Percentiles rank a stretch among this genome's conserved stretches.
phyloP scores from a whole-genome alignment of 208 protist species.

The Leishmania braziliensis region DNA sequence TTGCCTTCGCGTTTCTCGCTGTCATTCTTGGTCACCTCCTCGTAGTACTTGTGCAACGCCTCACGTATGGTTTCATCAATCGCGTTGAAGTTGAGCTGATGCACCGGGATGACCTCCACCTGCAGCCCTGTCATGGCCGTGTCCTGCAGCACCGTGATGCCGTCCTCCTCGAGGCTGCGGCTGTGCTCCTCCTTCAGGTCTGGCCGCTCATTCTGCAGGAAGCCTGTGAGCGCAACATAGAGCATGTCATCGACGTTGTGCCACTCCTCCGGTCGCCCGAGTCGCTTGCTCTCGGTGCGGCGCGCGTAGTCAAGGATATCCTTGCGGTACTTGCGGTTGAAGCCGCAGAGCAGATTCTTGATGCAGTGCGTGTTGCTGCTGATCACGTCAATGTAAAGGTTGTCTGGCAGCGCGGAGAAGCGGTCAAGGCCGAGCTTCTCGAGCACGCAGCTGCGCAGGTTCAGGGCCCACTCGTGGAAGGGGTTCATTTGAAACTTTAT shows the following conservation, averaged over 20 bases:
- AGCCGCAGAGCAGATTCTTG: constrained; percentile 85
- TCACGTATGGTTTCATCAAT: constrained; percentile 33
- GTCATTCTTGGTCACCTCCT: constrained; percentile 5
- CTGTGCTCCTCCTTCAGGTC: constrained; percentile 78
- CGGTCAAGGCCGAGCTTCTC: constrained; percentile 69
- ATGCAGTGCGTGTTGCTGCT: constrained; percentile 93
- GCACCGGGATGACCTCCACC: constrained; percentile 82
- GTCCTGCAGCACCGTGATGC: constrained; percentile 77
- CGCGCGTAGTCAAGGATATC: constrained; percentile 63
- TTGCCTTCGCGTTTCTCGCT: constrained; percentile 13
- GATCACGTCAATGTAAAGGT: constrained; percentile 84
- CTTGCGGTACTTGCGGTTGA: constrained; percentile 71
- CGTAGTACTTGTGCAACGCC: constrained; percentile 36
- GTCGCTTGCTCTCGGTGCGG: background rate
- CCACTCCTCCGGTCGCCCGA: constrained; percentile 42
- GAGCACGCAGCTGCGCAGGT: constrained; percentile 72
- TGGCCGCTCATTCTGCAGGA: constrained; percentile 59
- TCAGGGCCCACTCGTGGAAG: constrained; percentile 87
- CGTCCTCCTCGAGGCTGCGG: constrained; percentile 60
- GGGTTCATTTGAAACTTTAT: constrained; percentile 83
- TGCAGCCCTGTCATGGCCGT: constrained; percentile 88
- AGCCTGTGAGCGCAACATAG: constrained; percentile 58
- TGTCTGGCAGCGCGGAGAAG: constrained; percentile 54
- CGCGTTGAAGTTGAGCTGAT: constrained; percentile 49
- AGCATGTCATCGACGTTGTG: constrained; percentile 77